These are phyloP conservation scores for Colletotrichum sp. DNA, from an alignment of 2,329 filamentous ascomycete species.

Conservation along the genomic window DNA sequence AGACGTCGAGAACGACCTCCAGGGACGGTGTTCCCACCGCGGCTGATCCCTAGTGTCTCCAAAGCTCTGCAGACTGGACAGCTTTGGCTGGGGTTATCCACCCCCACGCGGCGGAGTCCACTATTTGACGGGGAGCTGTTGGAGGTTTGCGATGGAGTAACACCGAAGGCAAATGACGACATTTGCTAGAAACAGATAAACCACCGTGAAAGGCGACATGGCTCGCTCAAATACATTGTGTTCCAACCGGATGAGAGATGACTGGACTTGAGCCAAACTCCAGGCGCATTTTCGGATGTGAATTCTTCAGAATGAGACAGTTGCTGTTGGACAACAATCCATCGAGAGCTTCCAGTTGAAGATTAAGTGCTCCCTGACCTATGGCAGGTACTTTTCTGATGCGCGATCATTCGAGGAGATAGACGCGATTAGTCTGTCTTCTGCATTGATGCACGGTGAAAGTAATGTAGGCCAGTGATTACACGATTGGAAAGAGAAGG, in stretches of 20 bases:
- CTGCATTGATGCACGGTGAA: rapidly evolving
- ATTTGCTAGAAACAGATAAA: neutral
- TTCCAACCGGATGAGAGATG: neutral
- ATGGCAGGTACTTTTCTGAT: neutral
- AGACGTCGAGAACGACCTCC: neutral
- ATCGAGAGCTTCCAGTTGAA: neutral
- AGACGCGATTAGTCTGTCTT: neutral
- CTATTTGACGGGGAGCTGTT: neutral
- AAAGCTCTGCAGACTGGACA: neutral
- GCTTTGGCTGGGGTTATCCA: neutral
- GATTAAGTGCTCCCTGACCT: neutral
- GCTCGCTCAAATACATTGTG: neutral
- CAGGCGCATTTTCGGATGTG: neutral
- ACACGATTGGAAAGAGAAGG: neutral
- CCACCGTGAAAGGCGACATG: neutral
- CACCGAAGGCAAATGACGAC: slow-evolving; percentile 17
- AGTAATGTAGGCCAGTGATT: neutral
- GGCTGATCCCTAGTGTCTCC: neutral
- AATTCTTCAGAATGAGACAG: neutral
- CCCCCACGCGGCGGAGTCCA: slow-evolving; percentile 1
- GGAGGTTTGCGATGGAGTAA: slow-evolving; percentile 7
- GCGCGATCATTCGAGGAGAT: neutral
- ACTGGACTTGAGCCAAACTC: neutral
- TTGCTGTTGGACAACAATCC: neutral
- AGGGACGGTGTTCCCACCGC: neutral